A percentile compares a stretch with the other conserved stretches of the same genome.
phyloP scores from a whole-genome alignment of 75 land plant genomes.

The Larix kaempferi region DNA sequence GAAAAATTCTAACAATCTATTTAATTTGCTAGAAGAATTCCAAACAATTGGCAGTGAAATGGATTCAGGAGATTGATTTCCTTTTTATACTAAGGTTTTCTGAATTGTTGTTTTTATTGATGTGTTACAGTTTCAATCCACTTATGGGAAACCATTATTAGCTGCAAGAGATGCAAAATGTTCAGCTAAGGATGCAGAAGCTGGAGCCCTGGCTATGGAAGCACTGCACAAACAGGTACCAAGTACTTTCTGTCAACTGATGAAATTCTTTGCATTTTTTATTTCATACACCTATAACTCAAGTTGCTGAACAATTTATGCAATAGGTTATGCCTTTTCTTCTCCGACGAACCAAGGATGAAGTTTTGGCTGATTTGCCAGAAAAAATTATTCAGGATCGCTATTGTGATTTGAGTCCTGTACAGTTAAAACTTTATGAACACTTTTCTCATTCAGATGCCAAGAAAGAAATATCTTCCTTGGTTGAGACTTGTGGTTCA shows the following conservation, averaged over 20 bases:
- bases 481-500: conserved; percentile 57
- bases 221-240: conserved; percentile 97
- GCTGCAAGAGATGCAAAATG: conserved; percentile 96
- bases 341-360: conserved; percentile 94
- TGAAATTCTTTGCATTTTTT: neutral
- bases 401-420: conserved; percentile 91
- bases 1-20: too few species aligned
- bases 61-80: too few species aligned
- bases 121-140: conserved; percentile 74
- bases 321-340: conserved; percentile 98
- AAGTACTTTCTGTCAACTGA: neutral
- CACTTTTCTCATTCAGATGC: conserved; percentile 84
- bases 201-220: conserved; percentile 98
- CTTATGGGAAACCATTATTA: conserved; percentile 86
- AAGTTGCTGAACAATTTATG: conserved; percentile 1
- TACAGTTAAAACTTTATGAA: conserved; percentile 90
- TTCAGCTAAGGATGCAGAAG: conserved; percentile 97
- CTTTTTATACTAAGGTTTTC: too few species aligned
- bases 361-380: conserved; percentile 95
- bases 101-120: too few species aligned
- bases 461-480: conserved; percentile 65
- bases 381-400: conserved; percentile 98
- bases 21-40: too few species aligned
- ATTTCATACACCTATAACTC: neutral
- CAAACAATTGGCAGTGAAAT: too few species aligned